phyloP scores from a whole-genome alignment of 805 yeast species.

The Myxozyma neotropica region DNA sequence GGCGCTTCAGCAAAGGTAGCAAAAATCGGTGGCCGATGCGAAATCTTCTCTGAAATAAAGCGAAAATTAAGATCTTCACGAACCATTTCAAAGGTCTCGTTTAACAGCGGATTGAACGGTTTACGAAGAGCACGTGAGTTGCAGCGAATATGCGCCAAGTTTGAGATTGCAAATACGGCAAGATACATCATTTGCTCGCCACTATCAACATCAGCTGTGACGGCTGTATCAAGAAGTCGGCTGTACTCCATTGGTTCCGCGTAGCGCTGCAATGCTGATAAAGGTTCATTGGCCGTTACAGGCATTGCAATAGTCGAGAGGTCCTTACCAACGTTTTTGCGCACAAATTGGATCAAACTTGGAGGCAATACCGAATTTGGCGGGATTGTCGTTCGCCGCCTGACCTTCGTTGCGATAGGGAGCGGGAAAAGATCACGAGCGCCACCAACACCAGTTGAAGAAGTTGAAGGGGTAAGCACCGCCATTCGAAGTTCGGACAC shows the following conservation, averaged over 20 bases:
- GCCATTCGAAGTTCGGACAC: background rate
- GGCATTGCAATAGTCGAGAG: constrained; percentile 83
- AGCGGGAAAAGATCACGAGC: constrained; percentile 23
- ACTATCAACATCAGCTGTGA: constrained; percentile 49
- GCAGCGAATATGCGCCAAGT: constrained; percentile 67
- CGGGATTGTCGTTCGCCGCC: constrained; percentile 28
- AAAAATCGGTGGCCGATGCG: constrained; percentile 83
- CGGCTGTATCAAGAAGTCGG: constrained; percentile 63
- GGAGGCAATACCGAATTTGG: constrained; percentile 65
- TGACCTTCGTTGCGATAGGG: constrained; percentile 13
- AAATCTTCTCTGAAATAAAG: constrained; percentile 78
- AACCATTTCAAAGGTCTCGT: constrained; percentile 89
- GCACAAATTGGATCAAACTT: constrained; percentile 71
- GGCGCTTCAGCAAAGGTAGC: constrained; percentile 76
- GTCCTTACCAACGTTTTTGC: constrained; percentile 93
- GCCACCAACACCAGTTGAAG: background rate
- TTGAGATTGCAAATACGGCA: constrained; percentile 81
- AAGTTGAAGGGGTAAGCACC: constrained; percentile 10
- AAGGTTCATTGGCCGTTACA: constrained; percentile 89
- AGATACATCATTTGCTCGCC: constrained; percentile 62
- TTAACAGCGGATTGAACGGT: constrained; percentile 92
- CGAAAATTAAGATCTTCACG: constrained; percentile 80
- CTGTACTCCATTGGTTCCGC: constrained; percentile 82
- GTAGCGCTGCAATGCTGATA: constrained; percentile 75
- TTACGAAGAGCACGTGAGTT: constrained; percentile 79